phyloP scores from a whole-genome alignment of 805 yeast species.

The Candida tallmaniae region DNA sequence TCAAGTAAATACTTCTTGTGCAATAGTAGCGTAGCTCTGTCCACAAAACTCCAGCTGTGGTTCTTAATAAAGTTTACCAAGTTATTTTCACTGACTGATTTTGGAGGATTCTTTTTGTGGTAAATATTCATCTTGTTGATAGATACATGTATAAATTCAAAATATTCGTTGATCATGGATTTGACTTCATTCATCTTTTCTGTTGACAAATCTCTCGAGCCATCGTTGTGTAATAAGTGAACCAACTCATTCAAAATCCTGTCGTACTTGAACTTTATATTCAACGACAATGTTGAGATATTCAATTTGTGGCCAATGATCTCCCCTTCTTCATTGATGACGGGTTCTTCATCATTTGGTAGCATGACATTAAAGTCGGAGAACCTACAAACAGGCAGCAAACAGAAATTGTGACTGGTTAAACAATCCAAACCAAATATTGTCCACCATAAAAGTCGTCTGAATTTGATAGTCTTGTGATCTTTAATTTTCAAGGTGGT shows the following conservation, averaged over 20 bases:
- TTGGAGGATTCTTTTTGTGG: conserved; percentile 33
- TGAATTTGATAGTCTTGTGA: conserved; percentile 44
- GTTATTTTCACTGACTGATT: conserved; percentile 37
- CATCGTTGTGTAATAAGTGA: conserved; percentile 45
- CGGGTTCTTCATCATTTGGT: conserved; percentile 45
- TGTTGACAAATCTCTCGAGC: conserved; percentile 37
- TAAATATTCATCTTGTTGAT: conserved; percentile 34
- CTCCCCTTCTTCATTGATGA: conserved; percentile 22
- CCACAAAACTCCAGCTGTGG: conserved; percentile 50
- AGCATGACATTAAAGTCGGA: conserved; percentile 55
- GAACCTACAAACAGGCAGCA: conserved; percentile 48
- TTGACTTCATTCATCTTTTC: conserved; percentile 43
- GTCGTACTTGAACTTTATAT: conserved; percentile 50
- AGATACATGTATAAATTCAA: conserved; percentile 46
- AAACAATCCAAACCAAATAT: conserved; percentile 55
- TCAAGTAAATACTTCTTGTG: conserved; percentile 40
- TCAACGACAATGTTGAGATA: conserved; percentile 45
- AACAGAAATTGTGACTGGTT: conserved; percentile 51
- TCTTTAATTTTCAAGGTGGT: conserved; percentile 46
- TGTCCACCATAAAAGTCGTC: conserved; percentile 66
- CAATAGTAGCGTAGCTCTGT: conserved; percentile 44
- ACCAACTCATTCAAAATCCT: conserved; percentile 52
- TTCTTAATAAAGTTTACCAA: conserved; percentile 44
- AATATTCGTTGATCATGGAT: conserved; percentile 45
- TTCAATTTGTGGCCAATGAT: conserved; percentile 34